Evolutionary conservation across 192 early-diverging fungal genomes (phyloP).

Genomic region (Haplosporangium gracile): DNA sequence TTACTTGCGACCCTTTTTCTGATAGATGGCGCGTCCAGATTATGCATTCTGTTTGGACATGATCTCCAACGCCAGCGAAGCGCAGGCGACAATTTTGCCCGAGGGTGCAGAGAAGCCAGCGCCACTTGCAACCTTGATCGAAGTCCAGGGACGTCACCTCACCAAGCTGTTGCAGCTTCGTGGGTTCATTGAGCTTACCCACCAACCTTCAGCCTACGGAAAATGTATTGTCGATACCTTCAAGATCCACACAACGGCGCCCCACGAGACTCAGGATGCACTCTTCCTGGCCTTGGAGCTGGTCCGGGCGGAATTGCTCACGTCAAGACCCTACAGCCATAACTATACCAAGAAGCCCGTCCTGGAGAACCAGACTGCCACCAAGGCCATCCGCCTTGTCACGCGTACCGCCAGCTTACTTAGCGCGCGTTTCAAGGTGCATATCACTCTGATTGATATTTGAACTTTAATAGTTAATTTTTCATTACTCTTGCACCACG

Average conservation of each 20-base stretch:
- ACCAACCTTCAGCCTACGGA: slow-evolving; percentile 58
- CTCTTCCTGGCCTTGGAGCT: slow-evolving; percentile 67
- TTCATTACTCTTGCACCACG: too few species aligned
- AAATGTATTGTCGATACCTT: slow-evolving; percentile 50
- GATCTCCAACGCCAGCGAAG: slow-evolving; percentile 30
- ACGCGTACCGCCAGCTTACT: slow-evolving; percentile 67
- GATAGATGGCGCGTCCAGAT: slow-evolving; percentile 34
- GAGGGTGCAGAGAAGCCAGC: slow-evolving; percentile 14
- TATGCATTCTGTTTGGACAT: slow-evolving; percentile 36
- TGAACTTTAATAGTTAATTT: background rate
- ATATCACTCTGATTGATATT: slow-evolving; percentile 5
- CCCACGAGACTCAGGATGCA: slow-evolving; percentile 59
- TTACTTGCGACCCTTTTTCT: background rate
- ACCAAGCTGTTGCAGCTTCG: slow-evolving; percentile 49
- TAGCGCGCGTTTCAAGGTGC: slow-evolving; percentile 68
- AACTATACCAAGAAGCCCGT: slow-evolving; percentile 55
- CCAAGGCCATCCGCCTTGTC: slow-evolving; percentile 58
- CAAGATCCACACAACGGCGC: slow-evolving; percentile 26
- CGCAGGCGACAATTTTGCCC: slow-evolving; percentile 18
- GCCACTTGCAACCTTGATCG: slow-evolving; percentile 14
- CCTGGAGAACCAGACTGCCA: slow-evolving; percentile 57
- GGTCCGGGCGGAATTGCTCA: slow-evolving; percentile 62
- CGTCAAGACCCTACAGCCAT: slow-evolving; percentile 61
- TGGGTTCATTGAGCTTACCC: slow-evolving; percentile 51
- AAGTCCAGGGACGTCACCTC: slow-evolving; percentile 35